These are phyloP conservation scores for Uronychia setigera DNA, from an alignment of 73 alveolate species.

Conservation along the genomic window DNA sequence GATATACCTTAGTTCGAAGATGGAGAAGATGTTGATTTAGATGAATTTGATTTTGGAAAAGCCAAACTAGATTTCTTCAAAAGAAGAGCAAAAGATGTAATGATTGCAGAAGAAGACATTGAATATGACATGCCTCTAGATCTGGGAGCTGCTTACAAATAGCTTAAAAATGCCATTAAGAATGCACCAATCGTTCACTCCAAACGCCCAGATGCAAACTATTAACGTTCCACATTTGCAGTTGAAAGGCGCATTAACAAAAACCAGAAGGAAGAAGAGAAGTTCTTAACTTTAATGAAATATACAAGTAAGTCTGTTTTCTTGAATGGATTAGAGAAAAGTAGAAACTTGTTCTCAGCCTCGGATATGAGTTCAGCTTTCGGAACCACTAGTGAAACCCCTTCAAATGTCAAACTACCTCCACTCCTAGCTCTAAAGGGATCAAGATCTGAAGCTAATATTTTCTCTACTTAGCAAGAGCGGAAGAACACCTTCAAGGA, in stretches of 20 bases:
- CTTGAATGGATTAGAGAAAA: background rate
- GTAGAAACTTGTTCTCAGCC: background rate
- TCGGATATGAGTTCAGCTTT: background rate
- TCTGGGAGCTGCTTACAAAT: slow-evolving; percentile 24
- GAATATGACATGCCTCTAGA: slow-evolving; percentile 26
- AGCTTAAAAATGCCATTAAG: slow-evolving; percentile 32
- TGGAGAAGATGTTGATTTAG: slow-evolving; percentile 16
- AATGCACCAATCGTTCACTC: slow-evolving; percentile 36
- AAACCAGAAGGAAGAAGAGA: slow-evolving; percentile 40
- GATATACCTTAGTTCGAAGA: background rate
- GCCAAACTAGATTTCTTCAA: slow-evolving; percentile 49
- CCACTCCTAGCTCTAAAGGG: slow-evolving; percentile 27
- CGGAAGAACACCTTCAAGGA: background rate
- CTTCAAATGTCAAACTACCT: slow-evolving; percentile 13
- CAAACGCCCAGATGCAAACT: background rate
- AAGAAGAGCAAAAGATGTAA: slow-evolving; percentile 31
- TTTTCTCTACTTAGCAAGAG: background rate
- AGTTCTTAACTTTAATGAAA: slow-evolving; percentile 41
- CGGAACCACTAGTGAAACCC: background rate
- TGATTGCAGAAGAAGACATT: slow-evolving; percentile 10
- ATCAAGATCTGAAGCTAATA: background rate
- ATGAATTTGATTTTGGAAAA: slow-evolving; percentile 46
- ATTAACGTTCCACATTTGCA: background rate
- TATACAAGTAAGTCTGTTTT: slow-evolving; percentile 11
- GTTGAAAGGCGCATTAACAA: background rate